phyloP scores from a whole-genome alignment of 352 stramenopile species.

The Peronosclerospora sorghi region DNA sequence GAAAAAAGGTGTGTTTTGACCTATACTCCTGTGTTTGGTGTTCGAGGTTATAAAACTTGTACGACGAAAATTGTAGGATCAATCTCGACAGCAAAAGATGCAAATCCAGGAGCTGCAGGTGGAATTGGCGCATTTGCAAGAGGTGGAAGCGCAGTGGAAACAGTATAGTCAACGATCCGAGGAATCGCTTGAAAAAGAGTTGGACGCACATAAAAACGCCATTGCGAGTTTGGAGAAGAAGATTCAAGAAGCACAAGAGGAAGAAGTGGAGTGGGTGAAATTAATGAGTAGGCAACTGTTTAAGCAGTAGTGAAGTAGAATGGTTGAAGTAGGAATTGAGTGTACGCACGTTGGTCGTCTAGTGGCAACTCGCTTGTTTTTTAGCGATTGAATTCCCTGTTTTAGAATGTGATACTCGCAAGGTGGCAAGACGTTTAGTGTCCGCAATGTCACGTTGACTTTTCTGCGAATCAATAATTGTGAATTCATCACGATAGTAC shows the following conservation, averaged over 20 bases:
- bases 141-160: slow-evolving; percentile 8
- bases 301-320: too few relatives aligned
- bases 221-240: slow-evolving; percentile 5
- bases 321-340: too few relatives aligned
- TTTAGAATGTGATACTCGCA: too few relatives aligned
- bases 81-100: slow-evolving; percentile 11
- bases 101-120: slow-evolving; percentile 10
- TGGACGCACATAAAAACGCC: slow-evolving; percentile 11
- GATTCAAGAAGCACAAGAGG: slow-evolving; percentile 6
- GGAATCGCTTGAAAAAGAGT: slow-evolving; percentile 15
- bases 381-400: too few relatives aligned
- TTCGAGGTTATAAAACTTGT: neutral
- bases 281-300: too few relatives aligned
- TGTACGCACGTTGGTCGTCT: too few relatives aligned
- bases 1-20: slow-evolving; percentile 18
- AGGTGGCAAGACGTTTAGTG: too few relatives aligned
- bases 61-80: slow-evolving; percentile 1
- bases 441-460: too few relatives aligned
- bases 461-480: too few relatives aligned
- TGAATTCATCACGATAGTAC: too few relatives aligned
- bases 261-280: slow-evolving; percentile 16
- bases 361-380: too few relatives aligned
- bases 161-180: slow-evolving; percentile 12
- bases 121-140: slow-evolving; percentile 10
- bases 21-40: neutral